These are phyloP conservation scores for Nannizziopsis barbatae DNA, from an alignment of 2,329 filamentous ascomycete genomes.

Conservation along the genomic window DNA sequence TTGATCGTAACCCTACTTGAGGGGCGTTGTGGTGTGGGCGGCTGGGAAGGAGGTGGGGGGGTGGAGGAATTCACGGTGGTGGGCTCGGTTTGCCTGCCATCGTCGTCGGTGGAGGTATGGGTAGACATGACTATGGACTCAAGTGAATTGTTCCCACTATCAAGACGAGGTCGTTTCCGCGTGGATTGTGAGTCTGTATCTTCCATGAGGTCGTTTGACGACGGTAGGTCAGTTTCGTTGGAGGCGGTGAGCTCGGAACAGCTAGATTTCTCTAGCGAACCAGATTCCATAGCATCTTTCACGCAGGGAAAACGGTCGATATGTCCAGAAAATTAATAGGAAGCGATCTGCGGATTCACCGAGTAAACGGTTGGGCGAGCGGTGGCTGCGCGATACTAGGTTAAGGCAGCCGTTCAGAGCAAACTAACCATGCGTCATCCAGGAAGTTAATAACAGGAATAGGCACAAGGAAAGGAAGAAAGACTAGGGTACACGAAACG, in stretches of 20 bases:
- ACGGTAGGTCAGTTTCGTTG: slow-evolving; percentile 21
- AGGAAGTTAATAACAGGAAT: too few species aligned
- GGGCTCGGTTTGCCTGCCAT: background rate
- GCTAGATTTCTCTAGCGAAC: slow-evolving; percentile 38
- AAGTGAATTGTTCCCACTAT: slow-evolving; percentile 32
- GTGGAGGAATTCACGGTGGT: slow-evolving; percentile 4
- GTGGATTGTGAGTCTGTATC: slow-evolving; percentile 29
- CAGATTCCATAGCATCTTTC: slow-evolving; percentile 37
- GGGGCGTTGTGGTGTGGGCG: slow-evolving; percentile 25
- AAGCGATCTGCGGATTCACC: background rate
- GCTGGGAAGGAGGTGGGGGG: slow-evolving; percentile 18
- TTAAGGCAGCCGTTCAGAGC: background rate
- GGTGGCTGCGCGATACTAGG: background rate
- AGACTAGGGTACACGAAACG: too few species aligned
- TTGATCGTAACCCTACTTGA: slow-evolving; percentile 41
- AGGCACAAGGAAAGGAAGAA: too few species aligned
- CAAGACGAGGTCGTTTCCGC: slow-evolving; percentile 39
- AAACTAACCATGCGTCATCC: too few species aligned
- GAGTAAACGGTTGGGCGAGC: background rate
- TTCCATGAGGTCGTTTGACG: slow-evolving; percentile 30
- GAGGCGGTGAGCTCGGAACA: slow-evolving; percentile 18
- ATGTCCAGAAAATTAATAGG: background rate
- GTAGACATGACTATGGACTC: slow-evolving; percentile 28
- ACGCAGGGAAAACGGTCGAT: background rate
- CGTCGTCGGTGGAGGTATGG: slow-evolving; percentile 18